Evolutionary conservation across 192 early-diverging fungal genomes (phyloP).

Genomic region (Entomortierella beljakovae): DNA sequence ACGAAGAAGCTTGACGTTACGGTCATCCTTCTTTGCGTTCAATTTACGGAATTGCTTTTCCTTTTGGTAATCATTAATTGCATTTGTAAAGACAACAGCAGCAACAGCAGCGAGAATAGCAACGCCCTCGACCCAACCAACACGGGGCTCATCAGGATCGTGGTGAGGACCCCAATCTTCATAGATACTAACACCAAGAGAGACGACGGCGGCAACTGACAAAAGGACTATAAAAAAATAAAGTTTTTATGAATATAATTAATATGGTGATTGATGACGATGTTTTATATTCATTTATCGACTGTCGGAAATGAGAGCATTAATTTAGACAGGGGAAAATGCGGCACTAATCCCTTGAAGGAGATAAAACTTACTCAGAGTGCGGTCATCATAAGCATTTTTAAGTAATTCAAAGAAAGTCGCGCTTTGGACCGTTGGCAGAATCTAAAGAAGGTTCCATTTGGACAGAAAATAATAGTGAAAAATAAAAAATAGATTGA

Average conservation of each 20-base stretch:
- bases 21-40: slow-evolving; percentile 89
- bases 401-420: slow-evolving; percentile 69
- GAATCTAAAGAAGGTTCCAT: slow-evolving; percentile 47
- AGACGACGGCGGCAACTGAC: slow-evolving; percentile 85
- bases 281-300: background rate
- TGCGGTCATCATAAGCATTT: slow-evolving; percentile 80
- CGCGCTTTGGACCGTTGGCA: slow-evolving; percentile 67
- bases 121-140: slow-evolving; percentile 82
- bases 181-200: slow-evolving; percentile 88
- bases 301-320: background rate
- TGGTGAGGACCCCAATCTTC: slow-evolving; percentile 77
- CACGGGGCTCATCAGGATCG: slow-evolving; percentile 74
- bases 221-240: slow-evolving; percentile 74
- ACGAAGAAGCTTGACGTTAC: slow-evolving; percentile 78
- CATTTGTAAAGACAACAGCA: slow-evolving; percentile 90
- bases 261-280: slow-evolving; percentile 1
- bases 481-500: background rate
- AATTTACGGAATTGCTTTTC: slow-evolving; percentile 90
- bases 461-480: background rate
- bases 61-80: slow-evolving; percentile 93
- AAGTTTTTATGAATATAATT: background rate
- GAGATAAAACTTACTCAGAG: slow-evolving; percentile 59
- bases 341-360: background rate
- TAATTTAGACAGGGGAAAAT: too few relatives aligned
- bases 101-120: slow-evolving; percentile 89